Evolutionary conservation across 2,329 filamentous ascomycete genomes (phyloP), one percentile per base, ranked within the genome.

Genomic region (Apiospora marii): DNA sequence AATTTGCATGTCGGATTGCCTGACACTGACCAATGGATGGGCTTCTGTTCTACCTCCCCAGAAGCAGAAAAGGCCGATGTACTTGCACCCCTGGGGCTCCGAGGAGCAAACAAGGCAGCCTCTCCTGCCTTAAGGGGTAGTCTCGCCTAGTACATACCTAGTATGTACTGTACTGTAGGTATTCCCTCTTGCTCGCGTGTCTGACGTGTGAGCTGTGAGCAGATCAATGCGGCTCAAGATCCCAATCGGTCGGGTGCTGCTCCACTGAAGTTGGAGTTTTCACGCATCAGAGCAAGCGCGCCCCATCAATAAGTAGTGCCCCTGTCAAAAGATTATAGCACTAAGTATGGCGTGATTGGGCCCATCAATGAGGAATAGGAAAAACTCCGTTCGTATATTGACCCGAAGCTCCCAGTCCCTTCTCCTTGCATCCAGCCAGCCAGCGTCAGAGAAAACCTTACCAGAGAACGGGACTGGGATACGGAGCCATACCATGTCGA

Each of bases 341-440:
- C 58, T 64, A 64, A 64, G 46, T n/a, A 70, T 70, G 46, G 68
- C 68, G 68, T 70, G 68, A 70, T 70, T 70, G 46, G 46, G 19
- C 16, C 68, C 68, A 70, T 70, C 68, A 44, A 70, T 70, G 68
- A 70, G 58, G 68, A 58, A 51, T 34, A 37, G 46, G 68, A 70
- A 70, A 70, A 70, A 70, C 68, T 70, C 68, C 27, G 68, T 69
- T 49, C 44, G 16, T 49, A 48, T 69, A 69, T 49, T 48, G 67
- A 49, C 48, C 67, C 67, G 67, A 69, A 37, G 67, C 67, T 48
- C 43, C 44, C 67, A 37, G 44, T 49, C 48, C 48, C 67, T 69
- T 46, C 67, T 49, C 44, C 41, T 68, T 46, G 67, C 30, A 34
- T 49, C 14, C 67, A 48, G 43, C 30, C 67, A 68, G 43, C 67